A percentile compares a stretch with the other conserved stretches of the same genome.
Conservation (phyloP, 257 asterid species). For the Galeopsis tetrahit region DNA sequence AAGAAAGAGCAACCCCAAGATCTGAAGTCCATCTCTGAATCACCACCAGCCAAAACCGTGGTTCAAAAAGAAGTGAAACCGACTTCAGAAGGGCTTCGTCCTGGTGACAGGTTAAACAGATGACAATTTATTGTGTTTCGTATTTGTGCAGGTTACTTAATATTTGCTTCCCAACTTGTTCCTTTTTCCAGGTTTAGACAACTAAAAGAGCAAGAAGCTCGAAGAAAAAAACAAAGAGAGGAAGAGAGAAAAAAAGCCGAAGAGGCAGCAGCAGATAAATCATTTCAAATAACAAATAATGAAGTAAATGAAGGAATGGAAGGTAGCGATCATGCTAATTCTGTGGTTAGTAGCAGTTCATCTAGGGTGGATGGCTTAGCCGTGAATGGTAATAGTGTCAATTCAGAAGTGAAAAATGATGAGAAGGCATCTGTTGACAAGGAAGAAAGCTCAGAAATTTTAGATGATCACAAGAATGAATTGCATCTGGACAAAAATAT, state of each 20-base stretch:
- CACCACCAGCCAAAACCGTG: constrained; percentile 44
- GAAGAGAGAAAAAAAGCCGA: constrained; percentile 65
- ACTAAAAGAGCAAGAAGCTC: constrained; percentile 91
- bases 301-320: constrained; percentile 39
- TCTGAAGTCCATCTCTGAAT: constrained; percentile 54
- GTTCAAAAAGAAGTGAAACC: constrained; percentile 47
- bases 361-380: constrained; percentile 35
- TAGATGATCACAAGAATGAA: constrained; percentile 42
- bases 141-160: constrained; percentile 14
- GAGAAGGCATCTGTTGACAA: constrained; percentile 29
- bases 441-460: constrained; percentile 38
- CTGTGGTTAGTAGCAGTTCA: constrained; percentile 30
- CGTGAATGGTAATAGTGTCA: constrained; percentile 53
- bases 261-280: constrained; percentile 50
- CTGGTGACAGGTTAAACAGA: constrained; percentile 81
- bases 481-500: constrained; percentile 42
- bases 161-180: constrained; percentile 20
- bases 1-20: constrained; percentile 54
- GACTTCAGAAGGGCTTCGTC: constrained; percentile 67
- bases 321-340: constrained; percentile 30
- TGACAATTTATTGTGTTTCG: constrained; percentile 22
- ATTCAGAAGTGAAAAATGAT: constrained; percentile 43
- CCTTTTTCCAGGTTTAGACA: constrained; percentile 72
- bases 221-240: constrained; percentile 60
- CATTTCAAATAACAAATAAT: constrained; percentile 36